These are phyloP conservation scores for Cladorrhinum sp. DNA, from an alignment of 2,329 filamentous ascomycete species.

Conservation along the genomic window DNA sequence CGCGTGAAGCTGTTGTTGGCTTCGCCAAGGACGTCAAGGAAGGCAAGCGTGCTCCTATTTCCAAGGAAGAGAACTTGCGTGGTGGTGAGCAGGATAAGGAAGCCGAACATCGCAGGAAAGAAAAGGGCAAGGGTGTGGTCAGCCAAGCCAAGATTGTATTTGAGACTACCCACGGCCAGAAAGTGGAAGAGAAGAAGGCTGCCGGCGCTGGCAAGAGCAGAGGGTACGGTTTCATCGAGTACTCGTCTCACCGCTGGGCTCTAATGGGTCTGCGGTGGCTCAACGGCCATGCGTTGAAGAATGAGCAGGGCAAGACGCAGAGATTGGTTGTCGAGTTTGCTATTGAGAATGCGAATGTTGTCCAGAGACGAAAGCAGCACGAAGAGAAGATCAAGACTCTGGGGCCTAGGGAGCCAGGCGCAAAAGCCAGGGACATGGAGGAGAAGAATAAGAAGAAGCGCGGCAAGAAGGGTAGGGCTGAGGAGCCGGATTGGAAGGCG, in stretches of 20 bases:
- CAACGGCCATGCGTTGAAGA: slow-evolving; percentile 69
- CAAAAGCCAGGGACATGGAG: slow-evolving; percentile 24
- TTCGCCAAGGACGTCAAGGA: slow-evolving; percentile 88
- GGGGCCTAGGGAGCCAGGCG: slow-evolving; percentile 7
- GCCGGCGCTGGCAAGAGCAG: slow-evolving; percentile 79
- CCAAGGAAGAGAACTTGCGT: slow-evolving; percentile 82
- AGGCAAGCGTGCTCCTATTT: slow-evolving; percentile 71
- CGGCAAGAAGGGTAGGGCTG: slow-evolving; percentile 14
- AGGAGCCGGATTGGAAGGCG: slow-evolving; percentile 26
- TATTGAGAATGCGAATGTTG: slow-evolving; percentile 95
- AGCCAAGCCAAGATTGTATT: slow-evolving; percentile 94
- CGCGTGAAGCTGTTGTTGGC: slow-evolving; percentile 86
- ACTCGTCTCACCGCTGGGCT: slow-evolving; percentile 87
- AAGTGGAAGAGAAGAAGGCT: slow-evolving; percentile 72
- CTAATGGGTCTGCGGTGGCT: slow-evolving; percentile 93
- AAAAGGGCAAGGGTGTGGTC: slow-evolving; percentile 81
- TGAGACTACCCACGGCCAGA: slow-evolving; percentile 80
- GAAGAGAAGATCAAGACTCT: slow-evolving; percentile 43
- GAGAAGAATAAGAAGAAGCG: slow-evolving; percentile 17
- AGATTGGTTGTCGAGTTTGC: slow-evolving; percentile 94
- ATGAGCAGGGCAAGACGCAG: slow-evolving; percentile 72
- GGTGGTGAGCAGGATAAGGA: slow-evolving; percentile 77
- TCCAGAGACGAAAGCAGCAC: slow-evolving; percentile 69
- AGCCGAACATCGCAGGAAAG: slow-evolving; percentile 74
- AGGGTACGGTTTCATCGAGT: slow-evolving; percentile 97